Conservation (phyloP, 352 stramenopile species). For the Aphanomyces astaci region DNA sequence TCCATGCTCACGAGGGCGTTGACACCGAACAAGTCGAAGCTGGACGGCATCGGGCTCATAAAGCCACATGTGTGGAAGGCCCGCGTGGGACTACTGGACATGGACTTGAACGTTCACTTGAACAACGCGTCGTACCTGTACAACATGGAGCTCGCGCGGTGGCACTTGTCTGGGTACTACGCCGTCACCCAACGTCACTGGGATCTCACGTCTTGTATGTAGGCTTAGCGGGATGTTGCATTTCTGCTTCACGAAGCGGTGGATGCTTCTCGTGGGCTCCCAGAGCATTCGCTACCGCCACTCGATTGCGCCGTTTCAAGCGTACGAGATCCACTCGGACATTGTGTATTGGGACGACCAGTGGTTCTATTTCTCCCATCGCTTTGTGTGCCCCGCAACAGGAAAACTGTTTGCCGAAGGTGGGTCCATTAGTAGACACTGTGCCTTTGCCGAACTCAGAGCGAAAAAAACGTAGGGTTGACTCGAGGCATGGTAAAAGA, state of each 20-base stretch:
- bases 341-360: constrained; percentile 47
- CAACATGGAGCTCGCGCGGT: constrained; percentile 79
- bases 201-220: too few species aligned
- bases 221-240: constrained; percentile 17
- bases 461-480: neutral
- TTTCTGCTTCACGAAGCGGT: neutral
- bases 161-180: constrained; percentile 66
- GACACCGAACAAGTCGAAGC: constrained; percentile 2
- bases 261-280: constrained; percentile 21
- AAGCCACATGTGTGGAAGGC: constrained; percentile 64
- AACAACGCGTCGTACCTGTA: constrained; percentile 82
- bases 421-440: neutral
- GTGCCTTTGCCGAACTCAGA: neutral
- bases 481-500: constrained; percentile 32
- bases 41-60: constrained; percentile 42
- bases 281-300: constrained; percentile 47
- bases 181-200: too few species aligned
- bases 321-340: constrained; percentile 54
- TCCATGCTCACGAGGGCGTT: neutral
- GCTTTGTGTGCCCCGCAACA: constrained; percentile 42
- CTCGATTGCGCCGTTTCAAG: constrained; percentile 42
- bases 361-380: constrained; percentile 58
- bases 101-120: constrained; percentile 78
- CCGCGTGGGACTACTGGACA: constrained; percentile 59
- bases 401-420: constrained; percentile 51